A percentile compares a stretch with the other conserved stretches of the same genome.
These are phyloP conservation scores for Colletotrichum sp. DNA, from an alignment of 2,329 filamentous ascomycete species.

Conservation along the genomic window DNA sequence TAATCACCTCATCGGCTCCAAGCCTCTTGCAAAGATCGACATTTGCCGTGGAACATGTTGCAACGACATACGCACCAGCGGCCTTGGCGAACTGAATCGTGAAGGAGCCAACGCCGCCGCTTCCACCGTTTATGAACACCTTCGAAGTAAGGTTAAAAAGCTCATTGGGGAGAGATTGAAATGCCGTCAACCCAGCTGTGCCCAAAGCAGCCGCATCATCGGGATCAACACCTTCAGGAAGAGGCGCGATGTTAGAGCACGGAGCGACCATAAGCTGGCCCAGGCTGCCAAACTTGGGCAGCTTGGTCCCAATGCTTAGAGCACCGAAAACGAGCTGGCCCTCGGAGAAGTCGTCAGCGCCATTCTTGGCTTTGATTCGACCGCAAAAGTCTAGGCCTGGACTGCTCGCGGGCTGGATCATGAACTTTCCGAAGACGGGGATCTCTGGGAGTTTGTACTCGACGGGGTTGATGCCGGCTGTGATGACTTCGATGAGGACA, in stretches of 20 bases:
- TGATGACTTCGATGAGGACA: constrained; percentile 47
- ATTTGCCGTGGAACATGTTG: constrained; percentile 38
- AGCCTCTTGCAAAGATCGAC: constrained; percentile 33
- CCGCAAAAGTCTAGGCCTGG: constrained; percentile 58
- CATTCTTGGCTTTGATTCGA: constrained; percentile 38
- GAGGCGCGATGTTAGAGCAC: neutral
- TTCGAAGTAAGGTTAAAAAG: neutral
- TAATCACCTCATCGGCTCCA: constrained; percentile 41
- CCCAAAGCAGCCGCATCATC: constrained; percentile 27
- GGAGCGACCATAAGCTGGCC: constrained; percentile 21
- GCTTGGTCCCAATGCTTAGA: neutral
- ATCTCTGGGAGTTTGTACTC: constrained; percentile 52
- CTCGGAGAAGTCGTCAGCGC: neutral
- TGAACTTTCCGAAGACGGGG: constrained; percentile 35
- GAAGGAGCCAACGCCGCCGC: constrained; percentile 42
- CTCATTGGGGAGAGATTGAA: constrained; percentile 22
- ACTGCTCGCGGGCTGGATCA: neutral
- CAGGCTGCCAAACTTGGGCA: constrained; percentile 19
- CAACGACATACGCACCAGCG: constrained; percentile 34
- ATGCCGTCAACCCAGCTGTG: constrained; percentile 27
- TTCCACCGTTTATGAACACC: constrained; percentile 40
- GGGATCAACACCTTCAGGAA: constrained; percentile 16
- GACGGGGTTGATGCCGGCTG: constrained; percentile 50
- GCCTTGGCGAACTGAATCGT: constrained; percentile 42
- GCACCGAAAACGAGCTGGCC: constrained; percentile 26